A percentile compares a stretch with the other conserved stretches of the same genome.
phyloP scores from a whole-genome alignment of 169 alveolate species.

The Cryptosporidium viatorum region DNA sequence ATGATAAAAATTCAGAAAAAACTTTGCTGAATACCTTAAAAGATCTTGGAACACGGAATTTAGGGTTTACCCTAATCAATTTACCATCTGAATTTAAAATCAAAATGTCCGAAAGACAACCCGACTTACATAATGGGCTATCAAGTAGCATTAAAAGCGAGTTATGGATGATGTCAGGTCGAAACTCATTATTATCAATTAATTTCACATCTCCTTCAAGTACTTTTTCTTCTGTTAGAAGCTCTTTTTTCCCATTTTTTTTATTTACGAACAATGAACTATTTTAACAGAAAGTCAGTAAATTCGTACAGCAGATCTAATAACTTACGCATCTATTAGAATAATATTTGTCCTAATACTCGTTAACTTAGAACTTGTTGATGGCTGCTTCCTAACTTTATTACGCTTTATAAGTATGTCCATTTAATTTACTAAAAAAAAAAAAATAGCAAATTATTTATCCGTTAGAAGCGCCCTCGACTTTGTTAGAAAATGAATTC shows the following conservation, averaged over 20 bases:
- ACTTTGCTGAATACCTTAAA: constrained; percentile 56
- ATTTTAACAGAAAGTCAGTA: neutral
- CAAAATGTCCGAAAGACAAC: constrained; percentile 28
- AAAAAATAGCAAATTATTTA: neutral
- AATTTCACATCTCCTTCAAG: neutral
- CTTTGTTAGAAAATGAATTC: constrained; percentile 45
- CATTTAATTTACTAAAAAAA: neutral
- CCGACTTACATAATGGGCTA: constrained; percentile 70
- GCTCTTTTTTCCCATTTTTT: constrained; percentile 42
- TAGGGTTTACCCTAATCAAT: constrained; percentile 32
- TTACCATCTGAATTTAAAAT: constrained; percentile 54
- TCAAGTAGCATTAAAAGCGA: constrained; percentile 64
- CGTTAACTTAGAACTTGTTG: neutral
- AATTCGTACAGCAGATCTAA: neutral
- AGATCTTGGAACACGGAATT: constrained; percentile 73
- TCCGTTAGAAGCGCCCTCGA: constrained; percentile 50
- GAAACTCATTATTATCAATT: neutral
- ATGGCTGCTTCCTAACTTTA: constrained; percentile 39
- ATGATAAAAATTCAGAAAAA: constrained; percentile 36
- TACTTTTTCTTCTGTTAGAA: constrained; percentile 42
- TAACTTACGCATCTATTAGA: constrained; percentile 53
- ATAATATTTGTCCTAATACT: neutral
- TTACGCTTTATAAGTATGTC: constrained; percentile 9
- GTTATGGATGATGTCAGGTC: constrained; percentile 67
- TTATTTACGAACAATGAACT: constrained; percentile 62